Base-by-base conservation (phyloP, 768 basidiomycete species). In the Rhodotorula taiwanensis region DNA sequence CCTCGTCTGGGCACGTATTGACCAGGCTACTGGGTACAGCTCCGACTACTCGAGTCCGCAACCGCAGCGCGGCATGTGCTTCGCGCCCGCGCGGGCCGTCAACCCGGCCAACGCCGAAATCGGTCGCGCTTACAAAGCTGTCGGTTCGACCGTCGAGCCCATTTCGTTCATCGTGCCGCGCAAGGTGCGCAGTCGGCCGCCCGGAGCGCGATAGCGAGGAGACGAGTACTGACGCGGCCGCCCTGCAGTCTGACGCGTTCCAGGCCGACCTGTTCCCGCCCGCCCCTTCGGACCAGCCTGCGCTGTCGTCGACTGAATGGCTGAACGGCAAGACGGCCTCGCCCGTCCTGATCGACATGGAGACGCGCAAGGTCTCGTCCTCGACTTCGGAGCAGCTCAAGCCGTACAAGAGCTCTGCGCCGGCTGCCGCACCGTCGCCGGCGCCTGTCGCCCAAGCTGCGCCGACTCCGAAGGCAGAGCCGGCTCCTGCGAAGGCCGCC, bases 251-350 rank as follows among this genome's bases (percentile, higher is more conserved):
- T 42, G 92, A 98, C 61, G 84, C 86, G 8, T 98, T 97, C 88
- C 94, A 98, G 76, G 85, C 90, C 20, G 94, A 97, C 76, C 94
- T 98, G 75, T 98, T 84, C 81, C 94, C 95, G 8, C 88, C 89
- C 14, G 94, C 91, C 1, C 84, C 84, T 0, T 89, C 90, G 8
- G 76, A 80, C 59, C 87, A 93, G 72, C 83, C 91, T 21, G 83
- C 89, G 10, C 81, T 93, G 52, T 79, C 83, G 25, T 87, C 93
- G 14, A 79, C 83, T 63, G 90, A 95, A 70, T 97, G 88, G 79
- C 90, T 97, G 78, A 58, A 52, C 18, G 91, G 92, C 52, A 94
- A 93, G 78, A 80, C 80, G 16, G 83, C 85, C 5, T 76, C 84
- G n/a, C 81, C 84, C 15, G 89, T 91, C 64, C 79, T 92, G 28